Conservation (phyloP, 2,329 filamentous ascomycete species). For the Coniochaeta sp. region DNA sequence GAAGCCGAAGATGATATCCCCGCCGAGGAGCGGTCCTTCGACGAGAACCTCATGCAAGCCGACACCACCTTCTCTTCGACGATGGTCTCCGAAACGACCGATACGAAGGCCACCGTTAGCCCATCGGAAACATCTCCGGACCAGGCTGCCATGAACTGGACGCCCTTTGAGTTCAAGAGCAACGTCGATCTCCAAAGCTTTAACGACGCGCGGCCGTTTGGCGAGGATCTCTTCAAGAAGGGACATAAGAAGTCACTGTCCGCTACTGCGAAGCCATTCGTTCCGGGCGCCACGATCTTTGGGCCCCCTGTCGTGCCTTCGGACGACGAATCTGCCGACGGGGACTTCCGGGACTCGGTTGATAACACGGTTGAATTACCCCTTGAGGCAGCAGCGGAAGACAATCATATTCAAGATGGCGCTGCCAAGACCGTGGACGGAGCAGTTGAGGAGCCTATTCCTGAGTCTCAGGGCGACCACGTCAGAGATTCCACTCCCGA, state of each 20-base stretch:
- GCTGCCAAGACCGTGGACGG: conserved; percentile 9
- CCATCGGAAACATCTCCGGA: conserved; percentile 45
- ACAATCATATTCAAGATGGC: conserved; percentile 3
- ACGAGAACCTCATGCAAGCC: conserved; percentile 33
- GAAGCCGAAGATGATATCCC: conserved; percentile 22
- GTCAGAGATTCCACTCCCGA: conserved; percentile 17
- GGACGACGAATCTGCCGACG: conserved; percentile 13
- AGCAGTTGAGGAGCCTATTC: conserved; percentile 10
- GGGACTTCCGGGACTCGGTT: conserved; percentile 5
- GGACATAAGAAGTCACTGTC: conserved; percentile 55
- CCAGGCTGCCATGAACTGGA: conserved; percentile 43
- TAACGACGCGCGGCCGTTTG: conserved; percentile 42
- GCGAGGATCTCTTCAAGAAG: conserved; percentile 33
- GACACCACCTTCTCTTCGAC: conserved; percentile 49
- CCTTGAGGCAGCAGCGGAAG: conserved; percentile 6
- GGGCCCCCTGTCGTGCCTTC: conserved; percentile 13
- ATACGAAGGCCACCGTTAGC: conserved; percentile 45
- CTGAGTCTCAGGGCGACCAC: neutral
- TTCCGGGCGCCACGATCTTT: conserved; percentile 30
- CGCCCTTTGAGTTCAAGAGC: conserved; percentile 53
- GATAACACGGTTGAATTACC: neutral
- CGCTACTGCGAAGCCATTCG: conserved; percentile 64
- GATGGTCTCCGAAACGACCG: conserved; percentile 39
- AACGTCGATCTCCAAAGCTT: conserved; percentile 40
- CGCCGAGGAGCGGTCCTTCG: conserved; percentile 18